Evolutionary conservation across 1,284 basidiomycete genomes (phyloP), one percentile per base, ranked within the genome.

Genomic region (Ceratobasidium sp.): DNA sequence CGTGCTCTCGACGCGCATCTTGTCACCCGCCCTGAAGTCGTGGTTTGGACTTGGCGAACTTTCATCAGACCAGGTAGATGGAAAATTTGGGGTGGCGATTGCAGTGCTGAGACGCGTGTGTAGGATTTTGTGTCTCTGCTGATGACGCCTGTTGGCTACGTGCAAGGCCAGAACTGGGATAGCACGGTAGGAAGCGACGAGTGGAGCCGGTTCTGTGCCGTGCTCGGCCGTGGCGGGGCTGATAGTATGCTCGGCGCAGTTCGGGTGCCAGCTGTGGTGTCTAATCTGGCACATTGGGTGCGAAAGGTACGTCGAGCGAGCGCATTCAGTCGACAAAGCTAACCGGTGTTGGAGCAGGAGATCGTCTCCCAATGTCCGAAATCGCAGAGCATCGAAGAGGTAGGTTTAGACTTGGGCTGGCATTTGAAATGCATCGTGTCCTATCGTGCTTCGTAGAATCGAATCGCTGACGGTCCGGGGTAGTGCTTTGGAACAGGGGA

Each of bases 401-500:
- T 93, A 82, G 89, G 49, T 67, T 67, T 76, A 76, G 73, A 66
- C 73, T 76, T n/a, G 33, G 46, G 18, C 15, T 79, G 20, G 63
- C 26, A 67, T 76, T 76, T 76, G 33, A 76, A 76, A 76, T 76
- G 49, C 63, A 46, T 39, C 61, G 23, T 82, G 9, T 58, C 28
- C 63, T 63, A 69, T 44, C 26, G 39, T 78, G 51, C 53, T 73
- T 77, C 60, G 18, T 39, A 26, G 13, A 49, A 64, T 49, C 61
- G 67, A 78, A 28, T 26, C 60, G n/a, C 73, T 63, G 13, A 55
- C 63, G 18, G 72, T 67, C 26, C 40, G 58, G 12, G 33, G 56
- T 75, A 96, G 91, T 98, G 97, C 85, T 98, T 98, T 83, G 95
- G 95, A 20, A 94, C 95, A 0, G 90, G 89, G 78, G 87, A 97